Conservation (phyloP, 495 filamentous ascomycete species). For the Aspergillus homomorphus region DNA sequence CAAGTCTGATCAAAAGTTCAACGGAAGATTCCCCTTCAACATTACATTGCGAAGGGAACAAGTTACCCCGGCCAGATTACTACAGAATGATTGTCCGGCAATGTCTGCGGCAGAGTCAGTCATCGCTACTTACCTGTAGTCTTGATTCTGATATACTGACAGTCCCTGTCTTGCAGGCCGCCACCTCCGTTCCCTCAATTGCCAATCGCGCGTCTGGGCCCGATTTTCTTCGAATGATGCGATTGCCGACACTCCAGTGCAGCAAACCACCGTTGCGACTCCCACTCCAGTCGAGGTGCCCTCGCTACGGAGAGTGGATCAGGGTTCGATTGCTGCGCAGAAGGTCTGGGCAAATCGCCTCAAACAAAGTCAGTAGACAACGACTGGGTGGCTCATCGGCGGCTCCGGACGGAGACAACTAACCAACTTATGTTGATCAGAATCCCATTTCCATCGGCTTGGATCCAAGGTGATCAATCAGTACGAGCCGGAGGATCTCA, state of each 20-base stretch:
- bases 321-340: neutral
- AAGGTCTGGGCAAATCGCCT: slow-evolving; percentile 13
- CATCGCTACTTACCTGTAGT: neutral
- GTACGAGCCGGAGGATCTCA: slow-evolving; percentile 65
- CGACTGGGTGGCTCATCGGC: neutral
- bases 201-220: slow-evolving; percentile 33
- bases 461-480: slow-evolving; percentile 26
- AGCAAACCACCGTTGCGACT: slow-evolving; percentile 16
- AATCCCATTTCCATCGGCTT: slow-evolving; percentile 29
- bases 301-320: slow-evolving; percentile 10
- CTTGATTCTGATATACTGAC: neutral
- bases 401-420: neutral
- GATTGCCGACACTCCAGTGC: slow-evolving; percentile 26
- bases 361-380: slow-evolving; percentile 23
- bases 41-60: slow-evolving; percentile 6
- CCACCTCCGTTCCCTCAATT: slow-evolving; percentile 40
- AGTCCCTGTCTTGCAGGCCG: slow-evolving; percentile 33
- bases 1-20: slow-evolving; percentile 48
- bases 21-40: slow-evolving; percentile 29
- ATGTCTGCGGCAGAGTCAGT: slow-evolving; percentile 46
- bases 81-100: slow-evolving; percentile 46
- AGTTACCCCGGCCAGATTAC: slow-evolving; percentile 17
- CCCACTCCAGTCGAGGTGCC: slow-evolving; percentile 16
- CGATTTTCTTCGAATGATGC: slow-evolving; percentile 40
- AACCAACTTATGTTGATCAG: slow-evolving; percentile 17